phyloP scores from a whole-genome alignment of 2,329 filamentous ascomycete genomes.

The Teratosphaeria epicoccoides region DNA sequence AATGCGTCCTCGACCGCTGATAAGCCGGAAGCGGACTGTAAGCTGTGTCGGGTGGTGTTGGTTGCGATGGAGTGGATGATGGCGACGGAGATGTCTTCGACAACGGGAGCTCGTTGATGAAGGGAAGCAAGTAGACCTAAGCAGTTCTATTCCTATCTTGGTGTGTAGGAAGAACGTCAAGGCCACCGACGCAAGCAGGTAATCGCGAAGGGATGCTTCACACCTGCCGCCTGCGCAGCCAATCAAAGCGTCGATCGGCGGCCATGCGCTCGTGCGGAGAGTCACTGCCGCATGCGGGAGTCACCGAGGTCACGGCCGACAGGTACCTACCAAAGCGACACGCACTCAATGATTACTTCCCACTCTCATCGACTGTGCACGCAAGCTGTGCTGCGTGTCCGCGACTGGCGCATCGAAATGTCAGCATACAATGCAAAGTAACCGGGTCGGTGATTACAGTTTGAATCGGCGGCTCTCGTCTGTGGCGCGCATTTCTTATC shows the following conservation, averaged over 20 bases:
- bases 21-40: conserved; percentile 1
- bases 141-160: neutral
- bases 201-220: neutral
- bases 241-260: neutral
- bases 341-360: too few relatives aligned
- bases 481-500: too few relatives aligned
- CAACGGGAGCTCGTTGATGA: neutral
- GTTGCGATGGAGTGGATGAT: neutral
- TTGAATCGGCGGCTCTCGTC: too few relatives aligned
- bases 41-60: neutral
- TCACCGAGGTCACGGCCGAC: too few relatives aligned
- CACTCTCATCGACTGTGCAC: too few relatives aligned
- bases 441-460: too few relatives aligned
- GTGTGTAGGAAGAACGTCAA: neutral
- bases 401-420: too few relatives aligned
- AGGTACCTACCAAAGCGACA: too few relatives aligned
- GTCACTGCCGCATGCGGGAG: neutral
- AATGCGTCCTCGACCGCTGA: neutral
- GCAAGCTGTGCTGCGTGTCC: too few relatives aligned
- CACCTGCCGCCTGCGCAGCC: neutral
- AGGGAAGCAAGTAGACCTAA: neutral
- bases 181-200: neutral
- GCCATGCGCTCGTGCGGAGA: neutral
- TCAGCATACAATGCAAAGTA: too few relatives aligned
- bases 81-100: neutral